These are phyloP conservation scores for Neofusicoccum kwambonambiense DNA, from an alignment of 2,329 filamentous ascomycete genomes.

Conservation along the genomic window DNA sequence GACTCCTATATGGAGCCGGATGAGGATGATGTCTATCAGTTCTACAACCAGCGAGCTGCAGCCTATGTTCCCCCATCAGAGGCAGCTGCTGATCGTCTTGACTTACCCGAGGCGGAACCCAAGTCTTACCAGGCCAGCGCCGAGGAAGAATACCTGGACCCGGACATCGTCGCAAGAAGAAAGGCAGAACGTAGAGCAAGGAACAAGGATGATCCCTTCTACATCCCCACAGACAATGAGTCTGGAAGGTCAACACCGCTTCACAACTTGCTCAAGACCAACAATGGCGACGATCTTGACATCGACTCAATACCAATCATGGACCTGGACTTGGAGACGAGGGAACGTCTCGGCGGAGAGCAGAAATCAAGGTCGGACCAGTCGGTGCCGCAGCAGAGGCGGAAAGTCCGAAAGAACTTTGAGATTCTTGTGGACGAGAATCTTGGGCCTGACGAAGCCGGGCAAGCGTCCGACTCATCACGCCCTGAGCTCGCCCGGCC, in stretches of 20 bases:
- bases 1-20: slow-evolving; percentile 41
- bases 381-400: slow-evolving; percentile 22
- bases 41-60: slow-evolving; percentile 45
- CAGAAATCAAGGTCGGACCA: background rate
- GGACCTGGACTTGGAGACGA: slow-evolving; percentile 71
- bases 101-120: slow-evolving; percentile 35
- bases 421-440: slow-evolving; percentile 51
- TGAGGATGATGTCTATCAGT: slow-evolving; percentile 46
- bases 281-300: slow-evolving; percentile 75
- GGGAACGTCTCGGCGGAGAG: slow-evolving; percentile 16
- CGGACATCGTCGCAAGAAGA: slow-evolving; percentile 70
- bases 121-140: slow-evolving; percentile 47
- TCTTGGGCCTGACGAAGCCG: slow-evolving; percentile 37
- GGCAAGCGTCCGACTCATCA: slow-evolving; percentile 23
- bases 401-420: slow-evolving; percentile 37
- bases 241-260: slow-evolving; percentile 72
- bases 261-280: slow-evolving; percentile 66
- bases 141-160: slow-evolving; percentile 60
- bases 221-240: slow-evolving; percentile 62
- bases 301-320: slow-evolving; percentile 96
- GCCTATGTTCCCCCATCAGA: slow-evolving; percentile 24
- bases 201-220: slow-evolving; percentile 92
- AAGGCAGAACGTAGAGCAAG: slow-evolving; percentile 76
- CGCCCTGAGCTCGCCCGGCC: slow-evolving; percentile 33
- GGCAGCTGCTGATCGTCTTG: slow-evolving; percentile 46